Base-by-base conservation (phyloP, 352 stramenopile species). In the Peronosclerospora sorghi region DNA sequence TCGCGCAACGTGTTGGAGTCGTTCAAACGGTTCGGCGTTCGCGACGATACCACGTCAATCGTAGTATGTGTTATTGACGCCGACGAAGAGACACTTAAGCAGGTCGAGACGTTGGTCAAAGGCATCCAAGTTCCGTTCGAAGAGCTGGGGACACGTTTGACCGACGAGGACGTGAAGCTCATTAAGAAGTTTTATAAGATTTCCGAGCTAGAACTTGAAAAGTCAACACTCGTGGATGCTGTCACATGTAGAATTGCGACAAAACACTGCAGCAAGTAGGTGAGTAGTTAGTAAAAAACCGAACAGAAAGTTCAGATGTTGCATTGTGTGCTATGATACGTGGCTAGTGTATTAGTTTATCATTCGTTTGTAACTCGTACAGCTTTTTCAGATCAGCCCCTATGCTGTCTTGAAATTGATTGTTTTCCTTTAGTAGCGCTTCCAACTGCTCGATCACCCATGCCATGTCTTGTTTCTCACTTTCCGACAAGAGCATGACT, bases 121-220 rank as follows among this genome's bases (percentile, higher is more conserved):
- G 79, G 79, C 50, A 68, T 58, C 13, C 48, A 66, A 14, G 42
- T 61, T 28, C 52, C 72, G 8, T 51, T 73, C 9, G 48, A 53
- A 28, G 59, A 86, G 41, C 52, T 86, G 18, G 68, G 66, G 8
- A 51, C 56, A 24, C 65, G 80, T 44, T 42, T 87, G 14, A 67
- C 60, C 13, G 40, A 64, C 6, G 59, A 48, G 9, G 62, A 86
- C 42, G 17, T 82, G 21, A 74, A 68, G 27, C 41, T 64, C 29
- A 71, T 92, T 35, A 77, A 74, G 44, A 88, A 85, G 35, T 83
- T 68, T 50, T 92, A 92, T 70, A 92, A 88, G 51, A 84, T 92
- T 35, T 73, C 78, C 21, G 79, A 92, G 29, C 39, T 72, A 30
- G 79, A 92, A 48, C 66, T 92, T 18, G 64, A 56, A 29, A 54